A percentile compares a stretch with the other conserved stretches of the same genome.
Conservation (phyloP, 116 monocot genomes). For the Posidonia oceanica region DNA sequence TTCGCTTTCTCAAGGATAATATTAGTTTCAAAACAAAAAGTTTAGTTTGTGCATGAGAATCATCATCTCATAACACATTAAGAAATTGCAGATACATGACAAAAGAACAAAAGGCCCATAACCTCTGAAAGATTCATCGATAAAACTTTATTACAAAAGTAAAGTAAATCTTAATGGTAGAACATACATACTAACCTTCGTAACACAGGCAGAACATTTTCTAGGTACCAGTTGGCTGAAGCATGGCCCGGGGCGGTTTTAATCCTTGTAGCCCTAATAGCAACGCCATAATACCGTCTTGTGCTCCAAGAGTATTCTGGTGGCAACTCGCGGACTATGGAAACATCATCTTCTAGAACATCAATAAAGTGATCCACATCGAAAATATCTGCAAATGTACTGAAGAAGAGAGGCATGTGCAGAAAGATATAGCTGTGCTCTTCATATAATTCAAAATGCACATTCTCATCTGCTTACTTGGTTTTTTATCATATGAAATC, state of each 20-base stretch:
- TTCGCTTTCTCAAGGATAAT: too few relatives aligned
- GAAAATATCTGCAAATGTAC: constrained; percentile 72
- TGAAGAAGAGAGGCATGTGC: constrained; percentile 17
- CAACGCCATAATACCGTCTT: constrained; percentile 80
- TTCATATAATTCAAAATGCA: not conserved
- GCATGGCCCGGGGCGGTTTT: constrained; percentile 86
- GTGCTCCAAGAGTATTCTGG: constrained; percentile 83
- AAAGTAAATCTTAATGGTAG: too few relatives aligned
- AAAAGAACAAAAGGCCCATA: too few relatives aligned
- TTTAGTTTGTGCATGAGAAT: too few relatives aligned
- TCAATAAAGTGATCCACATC: constrained; percentile 82
- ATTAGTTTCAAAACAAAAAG: too few relatives aligned
- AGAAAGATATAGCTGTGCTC: too few relatives aligned
- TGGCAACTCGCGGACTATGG: constrained; percentile 47
- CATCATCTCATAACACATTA: not conserved
- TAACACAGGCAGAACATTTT: constrained; percentile 74
- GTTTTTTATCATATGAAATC: not conserved
- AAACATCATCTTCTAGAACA: constrained; percentile 63
- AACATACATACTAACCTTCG: constrained; percentile 31
- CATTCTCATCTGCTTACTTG: not conserved
- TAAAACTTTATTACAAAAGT: too few relatives aligned
- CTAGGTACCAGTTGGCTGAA: constrained; percentile 75
- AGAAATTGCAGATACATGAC: too few relatives aligned
- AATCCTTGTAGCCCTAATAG: constrained; percentile 72
- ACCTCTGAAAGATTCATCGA: too few relatives aligned